A percentile compares a stretch with the other conserved stretches of the same genome.
Evolutionary conservation across 148 eudicot genomes (phyloP).

Genomic region (Silene latifolia): DNA sequence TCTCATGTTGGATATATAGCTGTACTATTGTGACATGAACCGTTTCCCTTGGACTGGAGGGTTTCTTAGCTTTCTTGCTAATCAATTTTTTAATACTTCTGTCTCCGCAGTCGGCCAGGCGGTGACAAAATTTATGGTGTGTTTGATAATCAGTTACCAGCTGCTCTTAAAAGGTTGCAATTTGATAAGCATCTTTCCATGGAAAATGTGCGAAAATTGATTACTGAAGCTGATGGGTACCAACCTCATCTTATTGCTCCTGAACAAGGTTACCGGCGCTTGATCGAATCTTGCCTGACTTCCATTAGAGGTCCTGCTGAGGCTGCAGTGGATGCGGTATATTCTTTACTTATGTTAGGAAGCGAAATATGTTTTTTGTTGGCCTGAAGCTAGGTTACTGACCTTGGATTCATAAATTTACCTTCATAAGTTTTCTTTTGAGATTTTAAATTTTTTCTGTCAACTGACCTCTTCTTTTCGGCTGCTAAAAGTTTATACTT

Average conservation of each 20-base stretch:
- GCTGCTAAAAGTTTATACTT: background rate
- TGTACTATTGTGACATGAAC: conserved; percentile 1
- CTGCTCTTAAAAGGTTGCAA: conserved; percentile 93
- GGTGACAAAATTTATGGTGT: conserved; percentile 89
- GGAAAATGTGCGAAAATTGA: conserved; percentile 88
- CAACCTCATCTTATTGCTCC: conserved; percentile 99
- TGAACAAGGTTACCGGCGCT: conserved; percentile 95
- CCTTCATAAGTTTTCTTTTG: background rate
- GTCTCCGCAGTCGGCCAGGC: conserved; percentile 79
- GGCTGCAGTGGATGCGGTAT: conserved; percentile 92
- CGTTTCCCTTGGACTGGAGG: background rate
- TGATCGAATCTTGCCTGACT: conserved; percentile 78
- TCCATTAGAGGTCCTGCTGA: conserved; percentile 95
- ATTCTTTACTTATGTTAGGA: conserved; percentile 12
- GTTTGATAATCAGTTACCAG: conserved; percentile 97
- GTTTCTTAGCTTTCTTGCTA: background rate
- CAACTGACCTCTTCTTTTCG: background rate
- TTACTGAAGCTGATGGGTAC: conserved; percentile 98
- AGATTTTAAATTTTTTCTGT: background rate
- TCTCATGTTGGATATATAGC: background rate
- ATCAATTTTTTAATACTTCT: background rate
- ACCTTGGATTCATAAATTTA: conserved; percentile 6
- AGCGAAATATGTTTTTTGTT: background rate
- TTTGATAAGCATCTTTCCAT: conserved; percentile 95
- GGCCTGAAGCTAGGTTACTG: background rate